These are phyloP conservation scores for Eucalyptus decipiens DNA, from an alignment of 345 rosid genomes.

Conservation along the genomic window DNA sequence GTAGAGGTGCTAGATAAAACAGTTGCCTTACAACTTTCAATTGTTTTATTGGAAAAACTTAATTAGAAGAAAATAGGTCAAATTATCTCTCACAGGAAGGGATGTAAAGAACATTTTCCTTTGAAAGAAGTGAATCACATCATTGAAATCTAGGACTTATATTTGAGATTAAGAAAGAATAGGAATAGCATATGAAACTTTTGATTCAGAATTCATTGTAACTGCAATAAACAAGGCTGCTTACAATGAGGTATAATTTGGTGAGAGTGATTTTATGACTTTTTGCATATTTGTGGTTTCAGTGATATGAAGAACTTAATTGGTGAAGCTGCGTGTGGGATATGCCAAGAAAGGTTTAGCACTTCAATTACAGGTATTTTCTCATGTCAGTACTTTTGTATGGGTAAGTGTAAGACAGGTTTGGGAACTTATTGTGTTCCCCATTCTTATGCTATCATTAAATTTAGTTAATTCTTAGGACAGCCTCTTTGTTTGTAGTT, in stretches of 20 bases:
- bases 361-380: slow-evolving; percentile 71
- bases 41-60: neutral
- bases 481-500: neutral
- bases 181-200: neutral
- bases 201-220: neutral
- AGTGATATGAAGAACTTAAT: slow-evolving; percentile 88
- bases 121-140: neutral
- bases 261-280: neutral
- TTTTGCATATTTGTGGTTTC: neutral
- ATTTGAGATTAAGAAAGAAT: neutral
- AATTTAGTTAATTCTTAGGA: neutral
- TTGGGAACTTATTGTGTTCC: neutral
- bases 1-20: neutral
- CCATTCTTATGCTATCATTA: fast-evolving
- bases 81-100: neutral
- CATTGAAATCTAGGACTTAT: neutral
- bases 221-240: neutral
- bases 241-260: neutral
- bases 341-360: slow-evolving; percentile 86
- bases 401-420: neutral
- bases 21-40: neutral
- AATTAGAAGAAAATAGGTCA: neutral
- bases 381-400: neutral
- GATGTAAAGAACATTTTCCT: neutral
- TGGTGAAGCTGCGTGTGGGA: slow-evolving; percentile 71